Evolutionary conservation across 768 basidiomycete genomes (phyloP), one percentile per base, ranked within the genome.

Genomic region (Mycena galopus): DNA sequence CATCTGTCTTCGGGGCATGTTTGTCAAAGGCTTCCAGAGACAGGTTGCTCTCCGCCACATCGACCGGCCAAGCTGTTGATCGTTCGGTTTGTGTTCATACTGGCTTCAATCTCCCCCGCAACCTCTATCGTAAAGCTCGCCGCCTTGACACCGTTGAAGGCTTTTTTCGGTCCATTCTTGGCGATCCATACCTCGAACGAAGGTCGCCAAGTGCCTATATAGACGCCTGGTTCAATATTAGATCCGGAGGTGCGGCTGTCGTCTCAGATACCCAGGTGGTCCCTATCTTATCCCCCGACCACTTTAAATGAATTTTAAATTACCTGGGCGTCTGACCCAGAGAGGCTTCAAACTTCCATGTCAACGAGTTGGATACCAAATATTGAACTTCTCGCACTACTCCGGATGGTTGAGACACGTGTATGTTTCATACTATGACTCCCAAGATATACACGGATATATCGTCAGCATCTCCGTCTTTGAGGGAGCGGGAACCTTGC

Each of bases 151-250:
- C 55, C 62, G 29, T 39, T 69, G 21, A 33, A 35, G 19, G 57
- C 30, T 33, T 44, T 37, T 25, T 53, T 59, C 1, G 58, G 30
- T 10, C 50, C 65, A 0, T 44, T 64, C 44, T 66, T 37, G 10
- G 61, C 62, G 35, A n/a, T 39, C 33, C 23, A 39, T 5, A 35
- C 53, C 16, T 29, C 32, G 7, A 12, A 23, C 11, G 42, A 10
- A 53, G 42, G 27, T 37, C 69, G 42, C 61, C 50, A 35, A 50
- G 21, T 25, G 27, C 42, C 19, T 71, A 69, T 33, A 71, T 74
- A 19, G 65, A 74, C 53, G 23, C 11, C n/a, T 74, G 73, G 25
- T 74, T 74, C 37, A 74, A 74, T 30, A 65, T 65, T 53, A 69
- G 69, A 1, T 57, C 47, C 14, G 73, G 73, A 63, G 16, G n/a